A percentile compares a stretch with the other conserved stretches of the same genome.
Conservation (phyloP, 163 green algal species). For the Scenedesmus sp. region DNA sequence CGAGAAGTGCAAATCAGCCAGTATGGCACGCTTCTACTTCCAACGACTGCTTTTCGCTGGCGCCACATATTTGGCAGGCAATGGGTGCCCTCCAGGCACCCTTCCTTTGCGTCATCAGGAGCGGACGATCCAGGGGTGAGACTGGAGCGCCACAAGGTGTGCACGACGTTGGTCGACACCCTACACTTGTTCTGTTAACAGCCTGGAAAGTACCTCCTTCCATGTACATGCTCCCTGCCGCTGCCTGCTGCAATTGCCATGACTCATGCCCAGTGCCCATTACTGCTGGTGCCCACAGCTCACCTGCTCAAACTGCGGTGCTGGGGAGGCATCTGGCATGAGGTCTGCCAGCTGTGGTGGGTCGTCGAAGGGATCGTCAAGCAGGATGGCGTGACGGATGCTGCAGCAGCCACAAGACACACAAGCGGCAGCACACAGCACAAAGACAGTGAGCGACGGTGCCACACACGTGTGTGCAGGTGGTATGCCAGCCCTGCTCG, state of each 20-base stretch:
- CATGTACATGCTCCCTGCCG: too few species aligned
- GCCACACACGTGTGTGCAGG: not conserved
- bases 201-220: too few species aligned
- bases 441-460: not conserved
- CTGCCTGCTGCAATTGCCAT: not conserved
- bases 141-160: too few species aligned
- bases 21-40: too few species aligned
- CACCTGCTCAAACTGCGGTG: conserved; percentile 76
- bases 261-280: not conserved
- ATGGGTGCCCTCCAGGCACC: too few species aligned
- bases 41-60: too few species aligned
- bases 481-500: not conserved
- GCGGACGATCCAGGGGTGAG: too few species aligned
- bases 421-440: not conserved
- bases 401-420: conserved; percentile 57
- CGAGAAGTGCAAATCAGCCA: too few species aligned
- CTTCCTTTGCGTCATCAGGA: too few species aligned
- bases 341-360: conserved; percentile 84
- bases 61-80: too few species aligned
- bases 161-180: too few species aligned
- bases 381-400: conserved; percentile 95
- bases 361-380: conserved; percentile 98
- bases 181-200: too few species aligned
- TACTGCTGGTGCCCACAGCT: not conserved
- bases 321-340: conserved; percentile 90